Evolutionary conservation across 768 basidiomycete species (phyloP).

Genomic region (Neoboletus brunneissimus): DNA sequence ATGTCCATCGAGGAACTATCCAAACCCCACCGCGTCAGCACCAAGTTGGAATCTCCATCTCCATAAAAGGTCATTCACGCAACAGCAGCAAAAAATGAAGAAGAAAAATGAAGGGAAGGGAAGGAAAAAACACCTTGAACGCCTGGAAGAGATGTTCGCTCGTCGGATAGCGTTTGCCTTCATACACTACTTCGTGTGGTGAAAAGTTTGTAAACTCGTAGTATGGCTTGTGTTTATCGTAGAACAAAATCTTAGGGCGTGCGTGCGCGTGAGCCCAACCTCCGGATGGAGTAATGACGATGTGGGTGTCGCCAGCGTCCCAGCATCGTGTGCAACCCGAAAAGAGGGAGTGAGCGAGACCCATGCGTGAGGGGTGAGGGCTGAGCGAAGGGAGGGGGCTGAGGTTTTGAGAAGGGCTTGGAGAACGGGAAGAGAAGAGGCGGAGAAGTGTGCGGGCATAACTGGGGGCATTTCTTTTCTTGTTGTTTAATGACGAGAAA

Average conservation of each 20-base stretch:
- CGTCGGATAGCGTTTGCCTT: constrained; percentile 65
- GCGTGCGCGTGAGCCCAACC: constrained; percentile 26
- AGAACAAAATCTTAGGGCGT: constrained; percentile 48
- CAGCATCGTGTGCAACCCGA: constrained; percentile 22
- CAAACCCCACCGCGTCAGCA: constrained; percentile 1
- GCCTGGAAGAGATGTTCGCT: constrained; percentile 79
- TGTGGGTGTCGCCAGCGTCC: constrained; percentile 30
- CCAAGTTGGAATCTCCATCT: neutral
- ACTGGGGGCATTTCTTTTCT: constrained; percentile 1
- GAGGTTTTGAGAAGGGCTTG: neutral
- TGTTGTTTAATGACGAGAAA: constrained; percentile 3
- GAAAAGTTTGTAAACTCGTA: constrained; percentile 78
- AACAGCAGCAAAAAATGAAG: too few relatives aligned
- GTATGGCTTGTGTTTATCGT: constrained; percentile 60
- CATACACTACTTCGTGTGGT: constrained; percentile 60
- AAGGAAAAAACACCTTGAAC: constrained; percentile 49
- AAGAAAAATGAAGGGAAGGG: neutral
- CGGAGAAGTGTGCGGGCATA: constrained; percentile 13
- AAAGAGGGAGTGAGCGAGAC: constrained; percentile 15
- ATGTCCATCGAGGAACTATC: constrained; percentile 56
- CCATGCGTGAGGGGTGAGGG: constrained; percentile 18
- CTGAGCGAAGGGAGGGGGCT: neutral
- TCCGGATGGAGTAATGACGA: constrained; percentile 23
- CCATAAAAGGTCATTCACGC: neutral
- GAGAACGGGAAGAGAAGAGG: neutral